A percentile compares a stretch with the other conserved stretches of the same genome.
Evolutionary conservation across 164 flowering plant species (phyloP).

Genomic region (Magnolia kwangsiensis): DNA sequence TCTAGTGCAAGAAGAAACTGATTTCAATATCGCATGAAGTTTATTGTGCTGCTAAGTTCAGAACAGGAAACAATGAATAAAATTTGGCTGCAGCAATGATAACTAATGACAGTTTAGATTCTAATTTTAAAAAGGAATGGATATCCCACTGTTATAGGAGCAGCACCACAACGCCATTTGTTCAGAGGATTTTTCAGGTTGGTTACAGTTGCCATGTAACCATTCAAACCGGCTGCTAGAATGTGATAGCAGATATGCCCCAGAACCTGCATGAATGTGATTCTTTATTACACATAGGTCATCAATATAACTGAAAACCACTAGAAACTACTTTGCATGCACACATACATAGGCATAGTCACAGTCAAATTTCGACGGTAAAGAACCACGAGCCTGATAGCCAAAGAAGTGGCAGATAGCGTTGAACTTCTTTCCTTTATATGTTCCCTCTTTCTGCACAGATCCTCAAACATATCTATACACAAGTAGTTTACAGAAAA

Average conservation of each 20-base stretch:
- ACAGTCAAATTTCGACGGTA: conserved; percentile 97
- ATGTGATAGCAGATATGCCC: conserved; percentile 93
- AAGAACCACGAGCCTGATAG: conserved; percentile 96
- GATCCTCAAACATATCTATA: conserved; percentile 5
- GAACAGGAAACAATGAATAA: too few relatives aligned
- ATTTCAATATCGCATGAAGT: too few relatives aligned
- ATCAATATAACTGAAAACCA: neutral
- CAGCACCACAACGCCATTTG: conserved; percentile 98
- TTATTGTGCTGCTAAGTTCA: too few relatives aligned
- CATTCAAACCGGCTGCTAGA: conserved; percentile 93
- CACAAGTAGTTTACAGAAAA: neutral
- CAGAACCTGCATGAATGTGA: conserved; percentile 63
- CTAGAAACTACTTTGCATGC: neutral
- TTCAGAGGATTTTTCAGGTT: conserved; percentile 89
- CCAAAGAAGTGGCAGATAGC: conserved; percentile 99
- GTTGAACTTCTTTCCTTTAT: conserved; percentile 97
- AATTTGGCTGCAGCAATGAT: too few relatives aligned
- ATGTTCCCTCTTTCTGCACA: conserved; percentile 93
- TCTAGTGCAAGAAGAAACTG: too few relatives aligned
- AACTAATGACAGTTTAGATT: neutral
- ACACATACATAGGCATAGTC: conserved; percentile 91
- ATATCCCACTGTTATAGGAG: conserved; percentile 78
- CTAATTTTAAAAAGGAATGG: neutral
- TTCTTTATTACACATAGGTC: conserved; percentile 4
- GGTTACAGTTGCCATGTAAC: conserved; percentile 93